Percentiles rank a stretch among this genome's conserved stretches.
These are phyloP conservation scores for Claviceps lovelessii DNA, from an alignment of 2,329 filamentous ascomycete genomes.

Conservation along the genomic window DNA sequence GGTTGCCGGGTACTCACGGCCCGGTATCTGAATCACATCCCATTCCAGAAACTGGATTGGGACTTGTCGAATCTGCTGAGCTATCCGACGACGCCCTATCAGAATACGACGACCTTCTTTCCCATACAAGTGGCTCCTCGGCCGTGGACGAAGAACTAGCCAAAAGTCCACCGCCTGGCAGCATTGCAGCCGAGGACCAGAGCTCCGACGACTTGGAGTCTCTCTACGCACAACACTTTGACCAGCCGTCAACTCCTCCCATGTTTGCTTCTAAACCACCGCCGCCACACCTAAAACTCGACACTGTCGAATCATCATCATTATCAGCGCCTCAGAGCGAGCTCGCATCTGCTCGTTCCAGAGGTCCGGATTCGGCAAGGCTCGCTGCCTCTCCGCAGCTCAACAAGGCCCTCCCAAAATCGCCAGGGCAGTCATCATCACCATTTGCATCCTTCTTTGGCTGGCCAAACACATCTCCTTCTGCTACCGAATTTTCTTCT, in stretches of 20 bases:
- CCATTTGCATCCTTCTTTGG: constrained; percentile 39
- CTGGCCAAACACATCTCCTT: constrained; percentile 34
- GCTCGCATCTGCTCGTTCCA: constrained; percentile 11
- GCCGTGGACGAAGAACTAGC: constrained; percentile 10
- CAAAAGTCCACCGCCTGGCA: constrained; percentile 14
- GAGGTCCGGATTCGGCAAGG: constrained; percentile 16
- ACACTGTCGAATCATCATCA: constrained; percentile 22
- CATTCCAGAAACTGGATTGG: constrained; percentile 28
- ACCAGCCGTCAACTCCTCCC: constrained; percentile 29
- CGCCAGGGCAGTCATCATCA: constrained; percentile 33
- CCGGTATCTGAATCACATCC: constrained; percentile 18
- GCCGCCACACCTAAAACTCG: constrained; percentile 39
- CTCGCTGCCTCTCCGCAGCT: constrained; percentile 24
- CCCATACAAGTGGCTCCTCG: constrained; percentile 18
- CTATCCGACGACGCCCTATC: constrained; percentile 27
- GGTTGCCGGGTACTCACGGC: constrained; percentile 11
- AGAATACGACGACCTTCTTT: constrained; percentile 29
- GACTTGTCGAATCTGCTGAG: constrained; percentile 26
- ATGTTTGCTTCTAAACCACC: constrained; percentile 34
- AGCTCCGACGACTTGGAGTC: constrained; percentile 15
- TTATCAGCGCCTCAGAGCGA: constrained; percentile 15
- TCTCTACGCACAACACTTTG: constrained; percentile 21
- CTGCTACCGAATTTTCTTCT: constrained; percentile 37
- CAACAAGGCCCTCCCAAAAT: constrained; percentile 41
- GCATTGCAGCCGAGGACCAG: constrained; percentile 11